Evolutionary conservation across 148 eudicot species (phyloP), one percentile per base, ranked within the genome.

Genomic region (Gaultheria prostrata): DNA sequence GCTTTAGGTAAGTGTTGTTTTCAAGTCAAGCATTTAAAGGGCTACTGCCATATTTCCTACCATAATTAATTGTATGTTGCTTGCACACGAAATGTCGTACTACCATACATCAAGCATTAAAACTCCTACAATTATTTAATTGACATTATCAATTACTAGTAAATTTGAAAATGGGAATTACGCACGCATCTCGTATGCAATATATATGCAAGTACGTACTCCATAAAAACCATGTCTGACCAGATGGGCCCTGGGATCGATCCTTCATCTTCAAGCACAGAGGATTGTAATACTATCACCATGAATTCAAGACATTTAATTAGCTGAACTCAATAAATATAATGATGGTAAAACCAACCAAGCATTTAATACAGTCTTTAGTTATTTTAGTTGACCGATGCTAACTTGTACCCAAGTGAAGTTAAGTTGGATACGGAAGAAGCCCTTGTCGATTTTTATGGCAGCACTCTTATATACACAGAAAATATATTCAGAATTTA

Each of bases 161-260:
- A 54, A 10, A 57, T 8, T 21, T 59, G 8, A 24, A 28, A 65
- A 65, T 65, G 26, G 26, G 6, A 65, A 10, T 15, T 59, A 56
- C 67, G 3, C 6, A 63, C 70, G 32, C 33, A 73, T 35, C 1
- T 7, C 48, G 26, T 43, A 43, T 39, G 48, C 21, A 73, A 39
- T 21, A 72, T n/a, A n/a, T n/a, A n/a, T 39, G 43, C 43, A 39
- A 39, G 6, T n/a, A n/a, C n/a, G n/a, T n/a, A n/a, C n/a, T n/a
- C n/a, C 48, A 32, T 15, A 71, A 71, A 69, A 30, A 18, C 43
- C 39, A 32, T 30, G 76, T 17, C 76, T 20, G 28, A 20, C 13
- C 77, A 73, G 39, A 39, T 43, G 48, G 77, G 24, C 77, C 77
- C 77, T n/a, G n/a, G n/a, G n/a, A n/a, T n/a, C n/a, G n/a, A n/a